Conservation (phyloP, 179 eudicot genomes). For the Heliamphora pulchella region DNA sequence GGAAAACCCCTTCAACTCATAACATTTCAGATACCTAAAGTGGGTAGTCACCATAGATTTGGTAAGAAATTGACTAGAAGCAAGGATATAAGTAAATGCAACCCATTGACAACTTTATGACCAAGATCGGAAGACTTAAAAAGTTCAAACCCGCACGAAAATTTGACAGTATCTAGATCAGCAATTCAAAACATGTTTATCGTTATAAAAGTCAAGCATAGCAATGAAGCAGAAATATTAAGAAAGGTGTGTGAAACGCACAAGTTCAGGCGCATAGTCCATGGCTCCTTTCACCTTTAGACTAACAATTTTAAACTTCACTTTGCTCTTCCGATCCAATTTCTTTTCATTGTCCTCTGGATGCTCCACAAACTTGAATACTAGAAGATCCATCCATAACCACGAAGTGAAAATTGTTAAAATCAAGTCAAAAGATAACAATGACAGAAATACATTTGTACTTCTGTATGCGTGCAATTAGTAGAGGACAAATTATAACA, state of each 20-base stretch:
- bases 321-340: constrained; percentile 48
- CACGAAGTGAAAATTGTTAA: constrained; percentile 6
- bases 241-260: constrained; percentile 21
- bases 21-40: background rate
- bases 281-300: constrained; percentile 59
- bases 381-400: constrained; percentile 24
- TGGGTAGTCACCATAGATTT: background rate
- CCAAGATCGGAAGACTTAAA: too few species aligned
- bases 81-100: background rate
- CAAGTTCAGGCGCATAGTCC: constrained; percentile 82
- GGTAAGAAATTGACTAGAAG: background rate
- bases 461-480: too few species aligned
- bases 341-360: constrained; percentile 76
- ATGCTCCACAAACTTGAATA: constrained; percentile 81
- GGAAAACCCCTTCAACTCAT: background rate
- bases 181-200: background rate
- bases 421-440: background rate
- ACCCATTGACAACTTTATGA: too few species aligned
- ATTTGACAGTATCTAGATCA: background rate
- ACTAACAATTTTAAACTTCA: constrained; percentile 80
- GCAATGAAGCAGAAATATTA: background rate
- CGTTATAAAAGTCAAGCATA: background rate
- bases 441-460: too few species aligned
- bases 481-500: too few species aligned
- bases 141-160: too few species aligned